These are phyloP conservation scores for Fusarium acutatum DNA, from an alignment of 2,329 filamentous ascomycete genomes.

Conservation along the genomic window DNA sequence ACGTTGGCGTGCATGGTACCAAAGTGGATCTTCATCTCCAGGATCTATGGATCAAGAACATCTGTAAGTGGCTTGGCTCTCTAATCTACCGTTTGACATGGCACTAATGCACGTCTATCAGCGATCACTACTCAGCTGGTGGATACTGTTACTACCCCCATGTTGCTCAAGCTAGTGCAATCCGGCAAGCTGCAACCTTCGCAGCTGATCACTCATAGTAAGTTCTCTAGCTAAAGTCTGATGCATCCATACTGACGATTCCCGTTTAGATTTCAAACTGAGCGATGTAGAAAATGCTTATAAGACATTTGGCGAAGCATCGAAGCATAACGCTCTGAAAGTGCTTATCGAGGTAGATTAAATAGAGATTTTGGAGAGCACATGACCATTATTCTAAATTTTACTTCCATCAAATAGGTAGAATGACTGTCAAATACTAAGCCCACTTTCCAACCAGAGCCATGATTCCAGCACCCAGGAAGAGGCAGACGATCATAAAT, in stretches of 20 bases:
- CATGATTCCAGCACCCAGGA: background rate
- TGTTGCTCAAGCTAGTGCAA: slow-evolving; percentile 56
- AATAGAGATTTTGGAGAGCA: background rate
- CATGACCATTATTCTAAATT: background rate
- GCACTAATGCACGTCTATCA: slow-evolving; percentile 18
- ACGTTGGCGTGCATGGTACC: slow-evolving; percentile 66
- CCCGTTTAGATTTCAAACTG: slow-evolving; percentile 18
- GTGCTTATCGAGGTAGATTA: slow-evolving; percentile 32
- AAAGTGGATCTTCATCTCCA: slow-evolving; percentile 62
- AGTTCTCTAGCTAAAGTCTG: slow-evolving; percentile 1
- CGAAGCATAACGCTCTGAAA: slow-evolving; percentile 30
- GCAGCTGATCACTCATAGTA: slow-evolving; percentile 57
- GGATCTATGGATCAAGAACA: slow-evolving; percentile 63
- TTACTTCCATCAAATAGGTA: fast-evolving
- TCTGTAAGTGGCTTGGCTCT: slow-evolving; percentile 49
- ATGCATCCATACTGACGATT: too few relatives aligned
- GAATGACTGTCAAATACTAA: fast-evolving
- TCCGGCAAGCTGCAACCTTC: slow-evolving; percentile 52
- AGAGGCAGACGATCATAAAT: background rate
- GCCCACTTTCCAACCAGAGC: background rate
- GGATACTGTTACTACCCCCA: slow-evolving; percentile 57
- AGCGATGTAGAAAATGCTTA: slow-evolving; percentile 34
- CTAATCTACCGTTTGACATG: too few relatives aligned
- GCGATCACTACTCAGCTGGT: slow-evolving; percentile 58
- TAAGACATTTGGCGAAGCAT: slow-evolving; percentile 26